Percentiles rank a stretch among this genome's conserved stretches.
Evolutionary conservation across 306 rosid genomes (phyloP).

Genomic region (Cicer yamashitae): DNA sequence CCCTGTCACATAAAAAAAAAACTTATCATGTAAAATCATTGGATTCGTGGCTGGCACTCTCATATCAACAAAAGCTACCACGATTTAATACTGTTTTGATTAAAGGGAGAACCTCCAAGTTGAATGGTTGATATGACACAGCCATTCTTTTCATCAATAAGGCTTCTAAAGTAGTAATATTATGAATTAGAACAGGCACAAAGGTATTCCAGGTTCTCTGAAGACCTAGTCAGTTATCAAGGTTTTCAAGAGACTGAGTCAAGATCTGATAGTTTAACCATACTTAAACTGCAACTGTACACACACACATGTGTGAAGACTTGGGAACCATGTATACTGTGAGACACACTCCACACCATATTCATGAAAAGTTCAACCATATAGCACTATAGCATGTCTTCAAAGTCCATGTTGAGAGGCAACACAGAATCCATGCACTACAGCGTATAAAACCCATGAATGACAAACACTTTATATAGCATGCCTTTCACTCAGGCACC

Average conservation of each 20-base stretch:
- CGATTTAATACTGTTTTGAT: constrained; percentile 8
- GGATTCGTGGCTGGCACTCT: constrained; percentile 20
- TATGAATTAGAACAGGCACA: constrained; percentile 1
- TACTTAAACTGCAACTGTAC: neutral
- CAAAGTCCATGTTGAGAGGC: neutral
- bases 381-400: neutral
- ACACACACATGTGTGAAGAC: neutral
- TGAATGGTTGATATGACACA: constrained; percentile 3
- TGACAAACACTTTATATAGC: neutral
- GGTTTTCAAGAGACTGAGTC: neutral
- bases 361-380: constrained; percentile 6
- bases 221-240: constrained; percentile 11
- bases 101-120: constrained; percentile 27
- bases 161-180: constrained; percentile 32
- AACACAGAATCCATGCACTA: constrained; percentile 10
- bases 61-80: constrained; percentile 11
- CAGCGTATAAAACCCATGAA: neutral
- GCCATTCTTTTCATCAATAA: neutral
- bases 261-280: neutral
- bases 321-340: neutral
- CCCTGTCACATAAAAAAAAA: constrained; percentile 53
- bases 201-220: constrained; percentile 10
- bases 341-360: neutral
- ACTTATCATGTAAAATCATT: neutral
- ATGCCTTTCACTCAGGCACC: neutral